phyloP scores from a whole-genome alignment of 2,329 filamentous ascomycete genomes.

The Epichloe elymi region DNA sequence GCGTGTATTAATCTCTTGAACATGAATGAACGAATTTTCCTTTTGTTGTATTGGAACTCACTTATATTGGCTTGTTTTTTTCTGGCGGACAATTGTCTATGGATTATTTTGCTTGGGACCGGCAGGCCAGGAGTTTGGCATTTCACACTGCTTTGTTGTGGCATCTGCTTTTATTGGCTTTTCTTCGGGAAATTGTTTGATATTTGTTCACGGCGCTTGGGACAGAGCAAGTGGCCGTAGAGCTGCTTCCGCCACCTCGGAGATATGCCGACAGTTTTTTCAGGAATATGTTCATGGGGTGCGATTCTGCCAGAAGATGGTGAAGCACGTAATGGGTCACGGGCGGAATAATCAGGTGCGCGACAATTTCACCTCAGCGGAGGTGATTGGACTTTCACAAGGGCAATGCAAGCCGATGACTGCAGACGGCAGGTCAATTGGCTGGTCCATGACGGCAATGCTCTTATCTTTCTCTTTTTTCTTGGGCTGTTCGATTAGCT shows the following conservation, averaged over 20 bases:
- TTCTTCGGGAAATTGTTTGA: conserved; percentile 11
- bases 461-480: not conserved
- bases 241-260: conserved; percentile 10
- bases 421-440: conserved; percentile 29
- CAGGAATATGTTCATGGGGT: conserved; percentile 8
- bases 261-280: conserved; percentile 7
- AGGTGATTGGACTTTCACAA: conserved; percentile 17
- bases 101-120: not conserved
- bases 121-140: conserved; percentile 5
- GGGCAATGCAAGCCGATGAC: conserved; percentile 30
- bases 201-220: conserved; percentile 22
- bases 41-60: not conserved
- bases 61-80: not conserved
- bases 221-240: conserved; percentile 23
- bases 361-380: conserved; percentile 12
- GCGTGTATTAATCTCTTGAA: conserved; percentile 48
- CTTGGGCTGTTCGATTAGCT: not conserved
- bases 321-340: conserved; percentile 12
- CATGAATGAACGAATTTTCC: conserved; percentile 34
- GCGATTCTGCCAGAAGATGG: conserved; percentile 15
- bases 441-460: conserved; percentile 37
- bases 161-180: conserved; percentile 9
- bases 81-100: not conserved
- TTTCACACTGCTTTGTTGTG: conserved; percentile 21
- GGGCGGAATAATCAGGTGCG: conserved; percentile 12